phyloP scores from a whole-genome alignment of 768 basidiomycete species.

The Leccinum pellstonianum region DNA sequence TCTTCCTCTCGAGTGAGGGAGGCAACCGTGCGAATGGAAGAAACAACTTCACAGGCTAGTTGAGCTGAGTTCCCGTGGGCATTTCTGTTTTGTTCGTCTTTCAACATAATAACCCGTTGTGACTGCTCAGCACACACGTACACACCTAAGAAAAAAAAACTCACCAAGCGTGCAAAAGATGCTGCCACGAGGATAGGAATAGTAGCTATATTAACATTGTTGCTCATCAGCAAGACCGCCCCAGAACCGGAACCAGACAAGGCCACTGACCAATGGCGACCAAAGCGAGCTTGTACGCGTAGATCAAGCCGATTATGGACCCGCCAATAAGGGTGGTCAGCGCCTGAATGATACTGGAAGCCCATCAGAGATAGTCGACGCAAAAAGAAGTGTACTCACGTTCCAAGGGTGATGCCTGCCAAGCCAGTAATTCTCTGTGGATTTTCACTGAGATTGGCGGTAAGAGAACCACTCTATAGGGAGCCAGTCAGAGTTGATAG shows the following conservation, averaged over 20 bases:
- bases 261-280: conserved; percentile 56
- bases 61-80: conserved; percentile 82
- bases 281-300: conserved; percentile 75
- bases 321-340: conserved; percentile 69
- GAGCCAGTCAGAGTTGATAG: not conserved
- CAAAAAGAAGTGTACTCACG: conserved; percentile 40
- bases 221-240: not conserved
- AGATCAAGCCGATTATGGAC: conserved; percentile 71
- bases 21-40: conserved; percentile 88
- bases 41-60: conserved; percentile 88
- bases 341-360: conserved; percentile 70
- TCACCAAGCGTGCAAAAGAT: conserved; percentile 81
- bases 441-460: conserved; percentile 76
- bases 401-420: conserved; percentile 83
- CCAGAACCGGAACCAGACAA: not conserved
- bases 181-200: conserved; percentile 66
- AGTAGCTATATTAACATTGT: conserved; percentile 41
- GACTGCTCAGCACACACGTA: conserved; percentile 2
- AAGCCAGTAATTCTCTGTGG: conserved; percentile 88
- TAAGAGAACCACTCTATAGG: conserved; percentile 74
- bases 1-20: conserved; percentile 85
- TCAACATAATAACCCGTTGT: conserved; percentile 80
- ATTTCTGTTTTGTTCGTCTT: conserved; percentile 79
- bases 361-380: conserved; percentile 3
- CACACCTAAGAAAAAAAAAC: conserved; percentile 19